Conservation (phyloP, 208 protist species). For the Trichomonas tenax region DNA sequence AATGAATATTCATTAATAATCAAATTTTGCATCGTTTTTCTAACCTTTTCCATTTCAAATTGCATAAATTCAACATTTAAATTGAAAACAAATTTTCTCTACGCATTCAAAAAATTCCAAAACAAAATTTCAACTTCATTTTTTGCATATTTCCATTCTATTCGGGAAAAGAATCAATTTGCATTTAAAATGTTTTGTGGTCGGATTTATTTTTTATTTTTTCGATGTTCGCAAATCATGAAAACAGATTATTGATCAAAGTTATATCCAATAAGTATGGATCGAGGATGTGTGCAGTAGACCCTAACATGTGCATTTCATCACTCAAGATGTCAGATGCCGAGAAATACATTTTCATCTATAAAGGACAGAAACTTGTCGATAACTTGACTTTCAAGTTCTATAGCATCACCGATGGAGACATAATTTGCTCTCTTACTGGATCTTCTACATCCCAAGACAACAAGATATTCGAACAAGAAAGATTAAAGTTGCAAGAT, state of each 20-base stretch:
- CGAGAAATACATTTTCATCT: not conserved
- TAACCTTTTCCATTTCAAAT: too few relatives aligned
- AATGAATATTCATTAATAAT: too few relatives aligned
- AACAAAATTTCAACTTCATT: too few relatives aligned
- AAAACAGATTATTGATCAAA: not conserved
- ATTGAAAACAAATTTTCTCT: too few relatives aligned
- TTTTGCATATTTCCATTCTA: too few relatives aligned
- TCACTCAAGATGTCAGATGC: not conserved
- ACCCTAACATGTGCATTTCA: not conserved
- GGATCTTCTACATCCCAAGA: not conserved
- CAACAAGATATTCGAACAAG: not conserved
- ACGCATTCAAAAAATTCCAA: too few relatives aligned
- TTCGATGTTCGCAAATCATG: too few relatives aligned
- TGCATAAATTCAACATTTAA: too few relatives aligned
- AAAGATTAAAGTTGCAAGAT: not conserved
- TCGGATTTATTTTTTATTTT: too few relatives aligned
- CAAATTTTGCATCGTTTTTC: too few relatives aligned
- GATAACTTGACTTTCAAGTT: not conserved
- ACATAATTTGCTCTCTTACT: not conserved
- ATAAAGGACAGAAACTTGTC: not conserved
- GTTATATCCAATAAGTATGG: not conserved
- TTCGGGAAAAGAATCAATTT: too few relatives aligned
- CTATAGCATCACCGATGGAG: not conserved
- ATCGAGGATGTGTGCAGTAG: not conserved
- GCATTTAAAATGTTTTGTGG: too few relatives aligned